A percentile compares a stretch with the other conserved stretches of the same genome.
These are phyloP conservation scores for Phyllosticta citrichinensis DNA, from an alignment of 2,329 filamentous ascomycete genomes.

Conservation along the genomic window DNA sequence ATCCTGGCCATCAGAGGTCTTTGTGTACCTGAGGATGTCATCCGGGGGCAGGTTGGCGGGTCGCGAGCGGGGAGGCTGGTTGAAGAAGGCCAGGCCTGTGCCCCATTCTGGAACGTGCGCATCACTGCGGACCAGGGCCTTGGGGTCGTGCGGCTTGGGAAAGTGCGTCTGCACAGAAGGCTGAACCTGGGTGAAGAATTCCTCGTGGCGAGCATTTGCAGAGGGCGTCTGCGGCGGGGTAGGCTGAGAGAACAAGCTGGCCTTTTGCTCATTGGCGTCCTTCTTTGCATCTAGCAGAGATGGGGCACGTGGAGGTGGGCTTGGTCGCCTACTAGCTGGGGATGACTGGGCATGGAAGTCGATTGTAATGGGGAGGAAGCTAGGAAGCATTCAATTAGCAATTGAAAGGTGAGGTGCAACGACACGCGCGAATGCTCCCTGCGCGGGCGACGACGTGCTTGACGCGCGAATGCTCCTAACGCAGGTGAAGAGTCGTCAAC, in stretches of 20 bases:
- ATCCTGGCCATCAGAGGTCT: slow-evolving; percentile 30
- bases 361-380: slow-evolving; percentile 85
- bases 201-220: slow-evolving; percentile 27
- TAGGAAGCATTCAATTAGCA: slow-evolving; percentile 26
- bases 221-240: slow-evolving; percentile 34
- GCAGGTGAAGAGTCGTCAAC: too few relatives aligned
- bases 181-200: slow-evolving; percentile 36
- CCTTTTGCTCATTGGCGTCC: slow-evolving; percentile 21
- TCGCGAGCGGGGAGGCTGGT: slow-evolving; percentile 69
- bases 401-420: neutral
- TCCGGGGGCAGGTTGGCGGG: slow-evolving; percentile 65
- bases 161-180: slow-evolving; percentile 44
- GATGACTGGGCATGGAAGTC: slow-evolving; percentile 63
- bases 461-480: too few relatives aligned
- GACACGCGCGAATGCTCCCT: neutral
- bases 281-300: slow-evolving; percentile 39
- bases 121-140: slow-evolving; percentile 58
- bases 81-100: slow-evolving; percentile 41
- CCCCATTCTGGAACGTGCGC: slow-evolving; percentile 72
- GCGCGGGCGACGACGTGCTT: neutral
- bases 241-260: slow-evolving; percentile 31
- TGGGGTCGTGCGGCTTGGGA: slow-evolving; percentile 36
- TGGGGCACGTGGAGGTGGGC: slow-evolving; percentile 16
- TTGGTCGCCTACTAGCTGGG: slow-evolving; percentile 18
- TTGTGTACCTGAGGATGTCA: slow-evolving; percentile 61